A percentile compares a stretch with the other conserved stretches of the same genome.
These are phyloP conservation scores for Castanopsis chinensis DNA, from an alignment of 306 rosid species.

Conservation along the genomic window DNA sequence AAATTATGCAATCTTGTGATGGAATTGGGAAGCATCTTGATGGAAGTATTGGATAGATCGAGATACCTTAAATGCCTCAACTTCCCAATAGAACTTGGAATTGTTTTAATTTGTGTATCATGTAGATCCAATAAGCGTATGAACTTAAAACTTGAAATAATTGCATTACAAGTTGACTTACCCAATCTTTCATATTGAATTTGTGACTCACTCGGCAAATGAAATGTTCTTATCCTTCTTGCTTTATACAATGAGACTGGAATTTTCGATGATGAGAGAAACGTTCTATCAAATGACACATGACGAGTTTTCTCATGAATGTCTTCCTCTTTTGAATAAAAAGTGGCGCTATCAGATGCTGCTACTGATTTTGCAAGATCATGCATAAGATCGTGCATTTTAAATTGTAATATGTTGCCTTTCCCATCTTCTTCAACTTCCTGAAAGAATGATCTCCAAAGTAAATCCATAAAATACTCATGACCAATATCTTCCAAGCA, in stretches of 20 bases:
- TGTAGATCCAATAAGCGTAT: neutral
- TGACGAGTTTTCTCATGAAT: too few relatives aligned
- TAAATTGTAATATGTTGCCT: too few relatives aligned
- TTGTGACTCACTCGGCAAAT: accelerated
- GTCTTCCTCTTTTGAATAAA: too few relatives aligned
- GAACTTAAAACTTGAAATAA: neutral
- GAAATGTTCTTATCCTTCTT: too few relatives aligned
- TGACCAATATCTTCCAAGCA: conserved; percentile 1
- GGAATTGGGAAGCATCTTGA: neutral
- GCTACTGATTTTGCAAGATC: too few relatives aligned
- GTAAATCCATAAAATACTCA: neutral
- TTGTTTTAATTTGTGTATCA: accelerated
- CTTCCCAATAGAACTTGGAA: neutral
- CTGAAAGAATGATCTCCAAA: conserved; percentile 4
- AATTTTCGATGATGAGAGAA: accelerated
- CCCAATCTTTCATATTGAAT: accelerated
- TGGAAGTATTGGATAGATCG: neutral
- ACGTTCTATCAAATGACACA: accelerated
- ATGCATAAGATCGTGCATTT: too few relatives aligned
- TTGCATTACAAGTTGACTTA: neutral
- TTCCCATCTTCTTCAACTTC: neutral
- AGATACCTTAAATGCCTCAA: conserved; percentile 12
- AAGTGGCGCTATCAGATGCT: too few relatives aligned
- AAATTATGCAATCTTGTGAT: neutral
- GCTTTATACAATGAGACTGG: too few relatives aligned